These are phyloP conservation scores for Logfia minima DNA, from an alignment of 129 eudicot genomes.

Conservation along the genomic window DNA sequence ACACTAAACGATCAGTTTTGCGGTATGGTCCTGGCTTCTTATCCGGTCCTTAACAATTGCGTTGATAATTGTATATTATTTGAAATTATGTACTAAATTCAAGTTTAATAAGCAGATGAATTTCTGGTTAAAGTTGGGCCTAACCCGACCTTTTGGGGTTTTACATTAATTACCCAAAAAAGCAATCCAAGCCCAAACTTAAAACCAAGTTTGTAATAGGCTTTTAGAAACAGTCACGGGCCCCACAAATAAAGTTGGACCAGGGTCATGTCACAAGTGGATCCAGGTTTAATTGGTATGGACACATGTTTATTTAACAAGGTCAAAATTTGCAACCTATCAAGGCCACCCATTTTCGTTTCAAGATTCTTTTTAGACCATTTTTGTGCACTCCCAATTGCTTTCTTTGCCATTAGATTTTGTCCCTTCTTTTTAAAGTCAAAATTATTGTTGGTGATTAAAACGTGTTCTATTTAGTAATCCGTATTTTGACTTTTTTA, in stretches of 20 bases:
- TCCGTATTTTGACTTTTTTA: neutral
- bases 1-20: too few species aligned
- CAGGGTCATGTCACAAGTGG: conserved; percentile 23
- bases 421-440: conserved; percentile 26
- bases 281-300: conserved; percentile 20
- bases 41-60: too few species aligned
- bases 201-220: neutral
- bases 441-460: neutral
- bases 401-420: conserved; percentile 25
- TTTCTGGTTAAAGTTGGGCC: neutral
- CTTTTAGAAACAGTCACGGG: neutral
- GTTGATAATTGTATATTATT: too few species aligned
- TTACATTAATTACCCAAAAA: conserved; percentile 1
- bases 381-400: neutral
- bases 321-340: conserved; percentile 27
- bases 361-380: conserved; percentile 13
- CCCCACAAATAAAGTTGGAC: neutral
- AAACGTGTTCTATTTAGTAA: conserved; percentile 14
- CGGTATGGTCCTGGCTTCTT: too few species aligned
- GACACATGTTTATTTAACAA: conserved; percentile 14
- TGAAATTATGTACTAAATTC: neutral
- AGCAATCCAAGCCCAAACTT: neutral
- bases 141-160: neutral
- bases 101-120: neutral
- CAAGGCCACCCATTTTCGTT: conserved; percentile 27